Base-by-base conservation (phyloP, 2,329 filamentous ascomycete species). In the Pseudogymnoascus sp. region DNA sequence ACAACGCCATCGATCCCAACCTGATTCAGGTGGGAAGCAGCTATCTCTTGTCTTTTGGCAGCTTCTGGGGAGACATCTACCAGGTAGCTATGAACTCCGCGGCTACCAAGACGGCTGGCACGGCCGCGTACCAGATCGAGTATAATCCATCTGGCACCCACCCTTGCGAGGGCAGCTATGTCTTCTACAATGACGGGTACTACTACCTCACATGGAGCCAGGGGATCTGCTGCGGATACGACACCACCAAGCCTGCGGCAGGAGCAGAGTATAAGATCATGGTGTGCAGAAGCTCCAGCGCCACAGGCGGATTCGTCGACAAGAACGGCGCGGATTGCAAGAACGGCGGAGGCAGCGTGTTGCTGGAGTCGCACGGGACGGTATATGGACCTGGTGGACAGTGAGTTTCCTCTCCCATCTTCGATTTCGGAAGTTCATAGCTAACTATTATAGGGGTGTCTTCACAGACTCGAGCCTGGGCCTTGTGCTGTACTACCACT, bases 351-450 rank as follows among this genome's bases (percentile, higher is more conserved):
- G 87, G 87, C 1, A 86, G 82, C 0, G 74, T 82, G 3, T 81
- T 90, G 0, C 76, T 89, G 0, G 78, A 80, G 65, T 82, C 78
- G 10, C 85, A 89, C 66, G 82, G 74, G 5, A 81, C 74, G 21
- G 78, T 87, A 0, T 89, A 88, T 66, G 86, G 82, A 31, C 86
- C 86, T 13, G 86, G 86, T 65, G 85, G 85, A 38, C 85, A 89
- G 70, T 67, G 64, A 65, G 27, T 58, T 63, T 36, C 15, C 4
- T 39, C 33, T 35, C 58, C 29, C 9, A 7, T 33, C 25, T 2
- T 31, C 15, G 12, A 12, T 48, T 1, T 48, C 13, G 29, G 25
- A 3, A 13, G 15, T 13, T 29, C 25, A 29, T 51, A 2, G 25
- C 44, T 51, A 51, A 51, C 25, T 15, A 51, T 31, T 51, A 41